Base-by-base conservation (phyloP, 163 green algal species). In the Trebouxia gelatinosa region DNA sequence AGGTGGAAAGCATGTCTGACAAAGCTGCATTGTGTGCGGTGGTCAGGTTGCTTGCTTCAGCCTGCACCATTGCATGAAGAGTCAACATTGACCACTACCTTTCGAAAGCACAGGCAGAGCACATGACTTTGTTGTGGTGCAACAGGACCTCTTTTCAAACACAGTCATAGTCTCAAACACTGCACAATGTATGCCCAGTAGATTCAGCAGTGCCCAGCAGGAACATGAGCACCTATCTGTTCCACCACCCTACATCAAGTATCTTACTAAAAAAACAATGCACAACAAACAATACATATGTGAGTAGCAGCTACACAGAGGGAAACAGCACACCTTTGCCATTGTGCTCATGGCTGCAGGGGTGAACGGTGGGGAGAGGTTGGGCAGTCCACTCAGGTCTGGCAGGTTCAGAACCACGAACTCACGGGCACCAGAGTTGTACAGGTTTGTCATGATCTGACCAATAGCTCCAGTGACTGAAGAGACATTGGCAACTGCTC, bases 391-490 rank as follows among this genome's bases (percentile, higher is more conserved):
- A 61, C 38, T 38, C 38, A 75, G 66, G 40, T 57, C 13, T 16
- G n/a, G n/a, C 28, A 61, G 3, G 28, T 61, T 75, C n/a, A 59
- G 34, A 23, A 75, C 39, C n/a, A 75, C 66, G 58, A 75, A 75
- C 66, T 75, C 9, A 38, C 66, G 39, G 38, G 66, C 66, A 40
- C 66, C 66, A 37, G n/a, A 38, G n/a, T 75, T 57, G 66, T 75
- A 75, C 39, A 75, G 39, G 40, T 57, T 75, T 5, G n/a, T 38
- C 66, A 75, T 61, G n/a, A 38, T 75, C 39, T 61, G 39, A 11
- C 40, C 40, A 11, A 75, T 75, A 26, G 40, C 39, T 39, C 58
- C 38, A 5, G 58, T 38, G 37, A 75, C 66, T 29, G 29, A 38
- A 75, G 66, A 26, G 7, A 58, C 39, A 58, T 38, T 75, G 28